Percentiles rank a stretch among this genome's conserved stretches.
phyloP scores from a whole-genome alignment of 768 basidiomycete genomes.

The Neoboletus brunneissimus region DNA sequence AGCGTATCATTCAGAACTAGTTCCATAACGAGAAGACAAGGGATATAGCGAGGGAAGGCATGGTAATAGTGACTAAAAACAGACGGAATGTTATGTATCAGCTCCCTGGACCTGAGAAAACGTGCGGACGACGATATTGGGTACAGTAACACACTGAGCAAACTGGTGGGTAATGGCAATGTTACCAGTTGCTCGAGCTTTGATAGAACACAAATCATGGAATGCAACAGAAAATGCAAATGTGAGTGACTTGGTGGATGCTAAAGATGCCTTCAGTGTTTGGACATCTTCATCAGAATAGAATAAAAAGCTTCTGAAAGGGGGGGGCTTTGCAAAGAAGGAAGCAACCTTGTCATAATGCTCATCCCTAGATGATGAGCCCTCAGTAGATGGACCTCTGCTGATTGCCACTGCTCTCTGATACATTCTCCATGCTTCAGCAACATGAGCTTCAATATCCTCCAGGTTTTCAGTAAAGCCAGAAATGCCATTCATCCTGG shows the following conservation, averaged over 20 bases:
- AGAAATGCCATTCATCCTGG: neutral
- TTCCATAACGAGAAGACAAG: neutral
- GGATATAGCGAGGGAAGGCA: neutral
- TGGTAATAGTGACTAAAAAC: neutral
- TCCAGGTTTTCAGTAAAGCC: slow-evolving; percentile 37
- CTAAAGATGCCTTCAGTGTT: slow-evolving; percentile 52
- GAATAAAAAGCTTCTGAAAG: slow-evolving; percentile 18
- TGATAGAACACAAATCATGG: slow-evolving; percentile 49
- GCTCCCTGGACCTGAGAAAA: slow-evolving; percentile 16
- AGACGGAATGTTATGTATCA: slow-evolving; percentile 3
- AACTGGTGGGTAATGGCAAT: slow-evolving; percentile 22
- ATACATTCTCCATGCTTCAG: slow-evolving; percentile 19
- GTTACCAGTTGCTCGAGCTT: slow-evolving; percentile 40
- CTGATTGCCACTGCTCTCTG: slow-evolving; percentile 5
- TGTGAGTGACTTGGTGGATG: slow-evolving; percentile 32
- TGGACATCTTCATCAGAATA: slow-evolving; percentile 36
- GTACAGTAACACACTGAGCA: slow-evolving; percentile 24
- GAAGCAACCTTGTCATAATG: slow-evolving; percentile 27
- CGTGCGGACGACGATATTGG: slow-evolving; percentile 14
- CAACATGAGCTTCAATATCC: slow-evolving; percentile 41
- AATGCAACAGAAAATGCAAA: slow-evolving; percentile 61
- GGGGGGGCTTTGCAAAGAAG: slow-evolving; percentile 26
- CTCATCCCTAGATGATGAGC: neutral
- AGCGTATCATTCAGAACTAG: neutral
- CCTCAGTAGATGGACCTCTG: neutral